phyloP scores from a whole-genome alignment of 257 asterid genomes.

The Solanum arcanum region DNA sequence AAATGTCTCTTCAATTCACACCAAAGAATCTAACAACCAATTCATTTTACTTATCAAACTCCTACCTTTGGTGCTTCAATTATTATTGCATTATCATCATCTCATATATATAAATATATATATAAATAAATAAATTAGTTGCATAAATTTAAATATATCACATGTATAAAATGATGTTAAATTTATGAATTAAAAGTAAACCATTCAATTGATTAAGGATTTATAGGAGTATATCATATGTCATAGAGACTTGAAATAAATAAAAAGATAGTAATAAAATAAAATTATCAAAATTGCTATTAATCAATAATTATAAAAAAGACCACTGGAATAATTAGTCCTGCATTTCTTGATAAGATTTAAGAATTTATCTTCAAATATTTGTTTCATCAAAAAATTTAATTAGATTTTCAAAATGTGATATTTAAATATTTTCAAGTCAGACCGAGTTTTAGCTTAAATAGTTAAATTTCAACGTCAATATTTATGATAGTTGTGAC shows the following conservation, averaged over 20 bases:
- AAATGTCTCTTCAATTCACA: neutral
- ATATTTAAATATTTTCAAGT: neutral
- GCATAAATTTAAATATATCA: neutral
- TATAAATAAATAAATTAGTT: neutral
- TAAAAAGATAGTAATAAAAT: neutral
- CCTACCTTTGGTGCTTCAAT: neutral
- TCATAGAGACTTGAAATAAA: neutral
- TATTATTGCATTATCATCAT: neutral
- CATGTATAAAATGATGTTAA: neutral
- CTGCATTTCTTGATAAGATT: neutral
- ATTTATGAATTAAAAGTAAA: neutral
- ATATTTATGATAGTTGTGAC: too few species aligned
- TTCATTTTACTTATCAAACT: neutral
- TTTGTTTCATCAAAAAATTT: neutral
- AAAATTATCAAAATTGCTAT: neutral
- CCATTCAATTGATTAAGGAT: neutral
- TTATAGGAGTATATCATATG: neutral
- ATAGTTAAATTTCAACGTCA: neutral
- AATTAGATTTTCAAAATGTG: neutral
- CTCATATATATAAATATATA: neutral
- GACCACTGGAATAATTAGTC: neutral
- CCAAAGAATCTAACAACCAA: neutral
- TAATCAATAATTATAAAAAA: neutral
- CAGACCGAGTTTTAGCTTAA: neutral
- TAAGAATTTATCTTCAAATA: neutral